Percentiles rank a stretch among this genome's conserved stretches.
These are phyloP conservation scores for Platanthera zijinensis DNA, from an alignment of 106 monocot genomes.

Conservation along the genomic window DNA sequence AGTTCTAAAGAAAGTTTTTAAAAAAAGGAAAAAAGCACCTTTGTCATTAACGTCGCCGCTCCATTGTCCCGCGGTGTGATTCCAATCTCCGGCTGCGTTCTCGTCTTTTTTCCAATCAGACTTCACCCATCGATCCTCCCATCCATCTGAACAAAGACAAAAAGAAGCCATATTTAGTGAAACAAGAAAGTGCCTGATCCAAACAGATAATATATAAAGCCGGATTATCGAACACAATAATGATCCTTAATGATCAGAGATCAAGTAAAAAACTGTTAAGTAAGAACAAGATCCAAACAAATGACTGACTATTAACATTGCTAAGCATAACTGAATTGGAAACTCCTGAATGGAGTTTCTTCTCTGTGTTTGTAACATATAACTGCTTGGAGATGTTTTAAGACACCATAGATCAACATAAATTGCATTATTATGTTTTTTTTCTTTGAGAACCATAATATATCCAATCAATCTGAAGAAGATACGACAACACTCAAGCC, in stretches of 20 bases:
- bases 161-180: background rate
- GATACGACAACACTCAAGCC: too few relatives aligned
- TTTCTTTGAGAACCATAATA: too few relatives aligned
- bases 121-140: slow-evolving; percentile 78
- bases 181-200: background rate
- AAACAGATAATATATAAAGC: background rate
- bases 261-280: too few relatives aligned
- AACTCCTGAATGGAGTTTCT: background rate
- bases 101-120: slow-evolving; percentile 94
- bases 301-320: background rate
- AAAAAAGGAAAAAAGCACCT: slow-evolving; percentile 23
- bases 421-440: background rate
- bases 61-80: slow-evolving; percentile 82
- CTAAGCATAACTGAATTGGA: background rate
- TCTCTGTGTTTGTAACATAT: background rate
- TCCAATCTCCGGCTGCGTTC: slow-evolving; percentile 71
- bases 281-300: too few relatives aligned
- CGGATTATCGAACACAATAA: background rate
- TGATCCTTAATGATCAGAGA: background rate
- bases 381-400: background rate
- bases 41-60: slow-evolving; percentile 58
- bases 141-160: slow-evolving; percentile 42
- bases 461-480: too few relatives aligned
- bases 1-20: too few relatives aligned
- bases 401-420: background rate